Conservation (phyloP, 192 early-diverging fungal species). For the Entomortierella beljakovae region DNA sequence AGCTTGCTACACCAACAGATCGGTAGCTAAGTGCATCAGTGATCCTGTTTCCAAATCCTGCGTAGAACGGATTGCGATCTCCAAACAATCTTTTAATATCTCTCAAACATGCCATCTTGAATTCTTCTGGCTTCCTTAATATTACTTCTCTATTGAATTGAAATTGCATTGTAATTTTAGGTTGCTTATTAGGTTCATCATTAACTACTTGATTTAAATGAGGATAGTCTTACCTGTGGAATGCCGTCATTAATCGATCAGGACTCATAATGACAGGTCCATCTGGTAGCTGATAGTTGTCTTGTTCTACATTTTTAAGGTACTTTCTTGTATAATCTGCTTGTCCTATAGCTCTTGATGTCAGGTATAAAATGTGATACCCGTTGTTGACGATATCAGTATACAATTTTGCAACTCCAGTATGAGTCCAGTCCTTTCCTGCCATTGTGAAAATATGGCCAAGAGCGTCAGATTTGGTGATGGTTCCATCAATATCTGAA, state of each 20-base stretch:
- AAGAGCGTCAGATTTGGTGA: constrained; percentile 96
- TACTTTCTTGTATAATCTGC: constrained; percentile 92
- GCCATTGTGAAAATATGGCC: constrained; percentile 98
- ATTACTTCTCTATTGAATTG: constrained; percentile 82
- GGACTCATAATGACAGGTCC: constrained; percentile 97
- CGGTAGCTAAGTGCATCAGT: constrained; percentile 96
- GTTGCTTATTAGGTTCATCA: background rate
- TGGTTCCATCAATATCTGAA: constrained; percentile 98
- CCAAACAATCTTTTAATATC: constrained; percentile 91
- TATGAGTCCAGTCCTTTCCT: constrained; percentile 98
- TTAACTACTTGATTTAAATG: background rate
- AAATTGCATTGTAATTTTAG: background rate
- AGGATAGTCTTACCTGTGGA: constrained; percentile 65
- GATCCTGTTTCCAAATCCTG: constrained; percentile 96
- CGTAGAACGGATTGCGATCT: constrained; percentile 88
- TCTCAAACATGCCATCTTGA: constrained; percentile 94
- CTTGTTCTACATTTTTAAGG: constrained; percentile 88
- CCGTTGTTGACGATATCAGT: constrained; percentile 94
- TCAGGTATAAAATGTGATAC: constrained; percentile 95
- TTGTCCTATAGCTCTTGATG: constrained; percentile 94
- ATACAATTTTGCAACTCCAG: constrained; percentile 95
- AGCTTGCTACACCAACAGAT: constrained; percentile 89
- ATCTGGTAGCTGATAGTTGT: constrained; percentile 85
- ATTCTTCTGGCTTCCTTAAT: constrained; percentile 92
- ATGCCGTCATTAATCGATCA: constrained; percentile 89